These are phyloP conservation scores for Colletotrichum chlorophyti DNA, from an alignment of 2,329 filamentous ascomycete genomes.

Conservation along the genomic window DNA sequence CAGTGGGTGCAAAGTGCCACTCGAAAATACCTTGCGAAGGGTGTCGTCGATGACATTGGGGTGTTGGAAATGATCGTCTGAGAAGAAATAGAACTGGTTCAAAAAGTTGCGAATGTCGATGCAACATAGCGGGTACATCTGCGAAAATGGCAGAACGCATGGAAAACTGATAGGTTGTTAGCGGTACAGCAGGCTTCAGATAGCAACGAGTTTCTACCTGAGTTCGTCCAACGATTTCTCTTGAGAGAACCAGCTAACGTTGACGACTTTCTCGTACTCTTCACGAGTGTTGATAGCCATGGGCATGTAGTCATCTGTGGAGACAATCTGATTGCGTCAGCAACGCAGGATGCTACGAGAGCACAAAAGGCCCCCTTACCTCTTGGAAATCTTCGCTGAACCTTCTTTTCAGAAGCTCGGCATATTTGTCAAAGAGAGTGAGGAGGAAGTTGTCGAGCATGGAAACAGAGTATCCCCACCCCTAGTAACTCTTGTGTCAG, in stretches of 20 bases:
- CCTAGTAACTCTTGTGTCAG: conserved; percentile 52
- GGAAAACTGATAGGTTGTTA: conserved; percentile 71
- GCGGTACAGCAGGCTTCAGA: not conserved
- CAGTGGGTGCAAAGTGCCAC: too few relatives aligned
- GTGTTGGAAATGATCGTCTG: conserved; percentile 93
- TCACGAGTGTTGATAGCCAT: conserved; percentile 93
- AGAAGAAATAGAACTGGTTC: conserved; percentile 98
- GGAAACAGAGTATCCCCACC: conserved; percentile 87
- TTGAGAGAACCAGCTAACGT: conserved; percentile 94
- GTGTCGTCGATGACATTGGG: conserved; percentile 91
- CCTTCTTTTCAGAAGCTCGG: conserved; percentile 84
- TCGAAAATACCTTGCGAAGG: conserved; percentile 79
- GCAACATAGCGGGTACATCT: conserved; percentile 98
- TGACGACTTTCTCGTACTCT: conserved; percentile 95
- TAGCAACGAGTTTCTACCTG: conserved; percentile 56
- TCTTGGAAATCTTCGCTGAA: conserved; percentile 98
- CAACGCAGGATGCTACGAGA: conserved; percentile 13
- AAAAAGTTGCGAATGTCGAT: conserved; percentile 98
- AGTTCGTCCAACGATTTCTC: conserved; percentile 80
- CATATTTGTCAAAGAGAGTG: conserved; percentile 92
- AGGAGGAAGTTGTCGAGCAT: conserved; percentile 85
- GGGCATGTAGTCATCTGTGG: conserved; percentile 99
- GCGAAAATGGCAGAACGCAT: conserved; percentile 94
- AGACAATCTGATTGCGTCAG: conserved; percentile 61
- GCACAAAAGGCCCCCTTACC: conserved; percentile 48